phyloP scores from a whole-genome alignment of 441 rosid genomes.

The Isatis lusitanica region DNA sequence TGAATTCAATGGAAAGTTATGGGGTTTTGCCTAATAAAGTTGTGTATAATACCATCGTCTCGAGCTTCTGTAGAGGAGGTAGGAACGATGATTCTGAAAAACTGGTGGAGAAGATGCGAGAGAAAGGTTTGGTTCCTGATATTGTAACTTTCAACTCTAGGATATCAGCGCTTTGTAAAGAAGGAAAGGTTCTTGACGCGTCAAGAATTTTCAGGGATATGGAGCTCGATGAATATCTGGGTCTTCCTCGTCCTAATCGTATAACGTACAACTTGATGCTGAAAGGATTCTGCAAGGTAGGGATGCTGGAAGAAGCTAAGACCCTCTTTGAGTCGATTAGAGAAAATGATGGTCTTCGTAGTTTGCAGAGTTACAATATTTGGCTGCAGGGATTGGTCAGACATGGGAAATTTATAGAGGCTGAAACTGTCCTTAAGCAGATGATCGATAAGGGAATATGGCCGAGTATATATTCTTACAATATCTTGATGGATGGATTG shows the following conservation, averaged over 20 bases:
- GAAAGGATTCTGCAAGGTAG: slow-evolving; percentile 79
- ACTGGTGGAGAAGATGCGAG: slow-evolving; percentile 77
- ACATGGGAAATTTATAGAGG: slow-evolving; percentile 68
- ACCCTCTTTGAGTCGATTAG: slow-evolving; percentile 62
- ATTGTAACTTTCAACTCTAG: slow-evolving; percentile 85
- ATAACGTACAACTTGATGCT: slow-evolving; percentile 82
- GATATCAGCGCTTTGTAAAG: slow-evolving; percentile 78
- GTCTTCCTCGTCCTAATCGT: slow-evolving; percentile 78
- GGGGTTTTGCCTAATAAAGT: slow-evolving; percentile 65
- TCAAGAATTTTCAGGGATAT: slow-evolving; percentile 92
- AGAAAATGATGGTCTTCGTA: slow-evolving; percentile 44
- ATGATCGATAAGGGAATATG: slow-evolving; percentile 58
- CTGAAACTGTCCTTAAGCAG: slow-evolving; percentile 63
- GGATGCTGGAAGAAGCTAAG: slow-evolving; percentile 83
- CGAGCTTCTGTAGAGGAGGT: slow-evolving; percentile 78
- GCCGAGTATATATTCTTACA: slow-evolving; percentile 70
- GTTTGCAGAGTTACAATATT: slow-evolving; percentile 73
- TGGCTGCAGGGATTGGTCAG: slow-evolving; percentile 80
- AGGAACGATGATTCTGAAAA: slow-evolving; percentile 74
- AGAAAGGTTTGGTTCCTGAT: slow-evolving; percentile 70
- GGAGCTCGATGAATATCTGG: slow-evolving; percentile 69
- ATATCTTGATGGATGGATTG: slow-evolving; percentile 75
- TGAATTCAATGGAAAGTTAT: slow-evolving; percentile 53
- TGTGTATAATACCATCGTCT: slow-evolving; percentile 78
- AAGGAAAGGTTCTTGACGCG: slow-evolving; percentile 79